Conservation (phyloP, 2,329 filamentous ascomycete genomes). For the Sporothrix inflata region DNA sequence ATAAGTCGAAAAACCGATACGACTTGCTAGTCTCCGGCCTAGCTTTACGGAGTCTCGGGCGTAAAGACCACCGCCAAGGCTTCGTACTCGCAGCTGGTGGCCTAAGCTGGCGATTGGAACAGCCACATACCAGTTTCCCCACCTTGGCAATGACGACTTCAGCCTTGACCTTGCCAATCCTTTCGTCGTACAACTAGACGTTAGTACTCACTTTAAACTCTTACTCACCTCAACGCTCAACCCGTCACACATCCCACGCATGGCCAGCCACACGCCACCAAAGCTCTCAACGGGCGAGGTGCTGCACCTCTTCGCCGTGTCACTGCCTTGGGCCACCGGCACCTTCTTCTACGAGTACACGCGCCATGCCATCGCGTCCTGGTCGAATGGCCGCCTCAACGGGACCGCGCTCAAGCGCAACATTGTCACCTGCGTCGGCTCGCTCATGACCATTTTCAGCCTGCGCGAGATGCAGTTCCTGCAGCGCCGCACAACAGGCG, state of each 20-base stretch:
- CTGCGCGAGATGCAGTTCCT: conserved; percentile 28
- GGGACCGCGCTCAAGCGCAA: conserved; percentile 21
- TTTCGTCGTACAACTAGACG: background rate
- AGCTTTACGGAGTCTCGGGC: background rate
- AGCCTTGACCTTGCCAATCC: background rate
- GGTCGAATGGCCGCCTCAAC: conserved; percentile 11
- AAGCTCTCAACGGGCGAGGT: conserved; percentile 10
- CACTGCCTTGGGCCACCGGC: conserved; percentile 2
- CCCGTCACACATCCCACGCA: background rate
- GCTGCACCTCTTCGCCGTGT: conserved; percentile 19
- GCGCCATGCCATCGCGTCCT: background rate
- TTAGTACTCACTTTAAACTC: too few relatives aligned
- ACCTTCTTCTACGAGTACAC: conserved; percentile 14
- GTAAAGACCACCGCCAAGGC: background rate
- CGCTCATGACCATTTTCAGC: conserved; percentile 8
- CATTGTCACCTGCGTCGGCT: background rate
- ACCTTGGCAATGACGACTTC: background rate
- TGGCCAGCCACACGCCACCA: conserved; percentile 23
- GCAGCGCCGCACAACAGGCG: conserved; percentile 30
- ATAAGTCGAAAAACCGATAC: background rate
- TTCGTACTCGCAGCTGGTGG: too few relatives aligned
- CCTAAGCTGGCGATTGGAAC: background rate
- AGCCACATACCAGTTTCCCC: background rate
- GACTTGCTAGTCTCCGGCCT: background rate
- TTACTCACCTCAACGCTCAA: too few relatives aligned